phyloP scores from a whole-genome alignment of 164 flowering plant species.

The Santalum album region DNA sequence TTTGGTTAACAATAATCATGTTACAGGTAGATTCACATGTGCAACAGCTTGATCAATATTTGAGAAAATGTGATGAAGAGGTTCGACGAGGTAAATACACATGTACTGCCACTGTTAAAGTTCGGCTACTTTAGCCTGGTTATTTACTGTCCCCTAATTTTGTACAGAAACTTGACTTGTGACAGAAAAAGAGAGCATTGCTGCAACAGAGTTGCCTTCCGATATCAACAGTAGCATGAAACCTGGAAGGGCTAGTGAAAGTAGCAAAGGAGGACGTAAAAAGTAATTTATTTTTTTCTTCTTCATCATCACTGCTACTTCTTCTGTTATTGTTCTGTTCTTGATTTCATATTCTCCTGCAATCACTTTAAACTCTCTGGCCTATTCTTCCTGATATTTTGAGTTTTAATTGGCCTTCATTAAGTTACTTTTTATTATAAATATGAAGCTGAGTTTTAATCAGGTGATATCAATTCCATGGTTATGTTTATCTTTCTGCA shows the following conservation, averaged over 20 bases:
- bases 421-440: too few species aligned
- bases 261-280: slow-evolving; percentile 70
- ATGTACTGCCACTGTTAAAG: neutral
- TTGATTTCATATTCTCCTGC: too few species aligned
- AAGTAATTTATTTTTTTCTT: slow-evolving; percentile 59
- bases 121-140: neutral
- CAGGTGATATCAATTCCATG: too few species aligned
- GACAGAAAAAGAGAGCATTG: slow-evolving; percentile 42
- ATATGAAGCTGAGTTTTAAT: too few species aligned
- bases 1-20: neutral
- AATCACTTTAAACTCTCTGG: too few species aligned
- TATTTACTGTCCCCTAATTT: slow-evolving; percentile 1
- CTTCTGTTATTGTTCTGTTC: too few species aligned
- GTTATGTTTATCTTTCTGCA: too few species aligned
- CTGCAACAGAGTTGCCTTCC: slow-evolving; percentile 30
- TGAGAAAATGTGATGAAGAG: slow-evolving; percentile 71
- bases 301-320: too few species aligned
- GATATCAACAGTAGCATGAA: slow-evolving; percentile 28
- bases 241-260: slow-evolving; percentile 53
- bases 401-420: too few species aligned
- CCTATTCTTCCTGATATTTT: too few species aligned
- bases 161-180: slow-evolving; percentile 7
- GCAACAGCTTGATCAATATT: slow-evolving; percentile 85
- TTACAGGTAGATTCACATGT: slow-evolving; percentile 81
- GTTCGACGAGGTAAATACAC: slow-evolving; percentile 54